Evolutionary conservation across 805 yeast species (phyloP), one percentile per base, ranked within the genome.

Genomic region (Kodamaea laetipori): DNA sequence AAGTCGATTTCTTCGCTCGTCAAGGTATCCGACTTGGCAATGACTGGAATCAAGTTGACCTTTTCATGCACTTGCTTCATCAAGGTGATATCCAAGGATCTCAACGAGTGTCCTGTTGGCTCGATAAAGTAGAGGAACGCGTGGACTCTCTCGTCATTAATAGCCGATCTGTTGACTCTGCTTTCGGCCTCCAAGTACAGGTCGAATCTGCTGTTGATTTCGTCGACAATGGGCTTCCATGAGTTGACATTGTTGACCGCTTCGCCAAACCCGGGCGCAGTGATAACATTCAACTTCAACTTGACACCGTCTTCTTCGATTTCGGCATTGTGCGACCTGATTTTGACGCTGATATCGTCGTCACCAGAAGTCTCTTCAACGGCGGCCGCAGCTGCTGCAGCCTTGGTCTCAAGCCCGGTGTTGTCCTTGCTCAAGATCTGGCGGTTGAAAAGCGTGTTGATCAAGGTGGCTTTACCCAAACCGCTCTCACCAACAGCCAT

Each of bases 181-280:
- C 88, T 88, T 72, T 94, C 99, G 39, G 82, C 80, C 67, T 94
- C 98, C 67, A 94, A 80, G 63, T 82, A 92, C 50, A 79, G 76
- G 67, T 94, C 96, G 62, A 84, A 94, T 60, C 98, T 82, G 50
- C 73, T 66, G 63, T 90, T 86, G 60, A 94, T 81, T 66, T 90
- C 97, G 47, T 87, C 90, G 45, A 90, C 84, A 50, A 94, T 86
- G 46, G 98, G 96, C 62, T 80, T 81, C 97, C 97, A 83, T 30
- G 86, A 85, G 52, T 70, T 46, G 34, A 37, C 44, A 23, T 86
- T 88, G 70, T 89, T 86, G 59, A 94, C 81, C 37, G 81, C 79
- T 55, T 89, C 97, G 55, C 97, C 99, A 65, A 89, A 94, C 1
- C 97, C 98, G 27, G 95, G 95, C 24, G 97, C 81, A 56, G 89